Percentiles rank a stretch among this genome's conserved stretches.
These are phyloP conservation scores for Coniochaeta hoffmannii DNA, from an alignment of 2,329 filamentous ascomycete genomes.

Conservation along the genomic window DNA sequence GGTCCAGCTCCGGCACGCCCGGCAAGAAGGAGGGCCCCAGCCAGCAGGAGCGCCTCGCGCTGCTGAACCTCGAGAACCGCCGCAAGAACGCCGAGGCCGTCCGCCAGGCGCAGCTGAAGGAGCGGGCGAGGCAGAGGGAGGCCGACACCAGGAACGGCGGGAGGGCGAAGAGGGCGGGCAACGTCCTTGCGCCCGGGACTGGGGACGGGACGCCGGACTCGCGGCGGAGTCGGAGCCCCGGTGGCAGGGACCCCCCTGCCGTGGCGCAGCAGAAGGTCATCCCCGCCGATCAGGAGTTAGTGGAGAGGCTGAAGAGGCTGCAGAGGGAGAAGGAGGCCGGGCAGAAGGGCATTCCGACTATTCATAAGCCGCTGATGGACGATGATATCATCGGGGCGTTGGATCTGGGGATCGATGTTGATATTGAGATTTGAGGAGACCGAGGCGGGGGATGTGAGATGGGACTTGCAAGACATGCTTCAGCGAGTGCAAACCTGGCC, in stretches of 20 bases:
- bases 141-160: slow-evolving; percentile 40
- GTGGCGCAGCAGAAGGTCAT: background rate
- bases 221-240: background rate
- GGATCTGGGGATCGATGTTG: slow-evolving; percentile 88
- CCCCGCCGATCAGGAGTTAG: background rate
- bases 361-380: slow-evolving; percentile 75
- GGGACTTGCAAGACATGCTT: no score
- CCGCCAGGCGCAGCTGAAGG: slow-evolving; percentile 81
- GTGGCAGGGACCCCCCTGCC: no score
- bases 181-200: slow-evolving; percentile 50
- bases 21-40: slow-evolving; percentile 38
- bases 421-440: slow-evolving; percentile 42
- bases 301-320: slow-evolving; percentile 42
- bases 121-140: slow-evolving; percentile 58
- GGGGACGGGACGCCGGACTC: background rate
- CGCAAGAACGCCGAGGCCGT: slow-evolving; percentile 80
- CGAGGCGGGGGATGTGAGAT: background rate
- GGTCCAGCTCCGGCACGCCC: slow-evolving; percentile 36
- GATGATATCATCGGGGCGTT: slow-evolving; percentile 87
- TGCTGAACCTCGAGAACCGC: slow-evolving; percentile 79
- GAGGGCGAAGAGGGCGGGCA: background rate
- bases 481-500: no score
- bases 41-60: slow-evolving; percentile 76
- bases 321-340: slow-evolving; percentile 39
- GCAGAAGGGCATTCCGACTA: slow-evolving; percentile 56